Percentiles rank a stretch among this genome's conserved stretches.
Evolutionary conservation across 495 filamentous ascomycete genomes (phyloP).

Genomic region (Astrothelium macrocarpum): DNA sequence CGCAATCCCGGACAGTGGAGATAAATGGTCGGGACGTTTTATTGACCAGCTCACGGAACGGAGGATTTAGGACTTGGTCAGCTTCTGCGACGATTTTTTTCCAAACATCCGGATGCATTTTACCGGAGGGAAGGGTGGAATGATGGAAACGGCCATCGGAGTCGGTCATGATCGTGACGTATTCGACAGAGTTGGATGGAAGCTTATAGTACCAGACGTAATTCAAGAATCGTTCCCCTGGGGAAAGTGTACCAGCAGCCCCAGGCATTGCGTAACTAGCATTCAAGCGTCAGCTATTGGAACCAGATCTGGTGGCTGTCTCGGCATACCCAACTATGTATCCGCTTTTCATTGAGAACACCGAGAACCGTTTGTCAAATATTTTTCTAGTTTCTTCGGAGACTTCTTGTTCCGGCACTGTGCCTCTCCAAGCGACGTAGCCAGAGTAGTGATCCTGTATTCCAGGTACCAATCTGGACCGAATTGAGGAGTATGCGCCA

Average conservation of each 20-base stretch:
- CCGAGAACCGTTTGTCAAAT: constrained; percentile 30
- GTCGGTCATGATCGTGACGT: neutral
- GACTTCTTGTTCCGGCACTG: constrained; percentile 33
- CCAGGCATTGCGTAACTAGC: neutral
- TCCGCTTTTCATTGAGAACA: constrained; percentile 30
- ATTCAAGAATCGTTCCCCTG: neutral
- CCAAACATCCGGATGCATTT: neutral
- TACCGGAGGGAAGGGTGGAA: neutral
- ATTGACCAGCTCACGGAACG: no score
- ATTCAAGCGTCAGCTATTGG: neutral
- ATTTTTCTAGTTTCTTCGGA: constrained; percentile 17
- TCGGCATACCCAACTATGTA: constrained; percentile 36
- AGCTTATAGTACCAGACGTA: neutral
- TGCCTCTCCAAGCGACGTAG: constrained; percentile 45
- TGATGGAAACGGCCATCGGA: neutral
- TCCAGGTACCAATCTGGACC: constrained; percentile 35
- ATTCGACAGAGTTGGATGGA: neutral
- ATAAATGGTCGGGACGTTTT: neutral
- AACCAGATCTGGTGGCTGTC: neutral
- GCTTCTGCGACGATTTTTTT: neutral
- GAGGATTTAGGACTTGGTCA: no score
- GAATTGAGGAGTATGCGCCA: constrained; percentile 43
- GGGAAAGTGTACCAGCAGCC: neutral
- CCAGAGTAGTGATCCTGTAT: constrained; percentile 42
- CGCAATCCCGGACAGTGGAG: neutral